phyloP scores from a whole-genome alignment of 2,329 filamentous ascomycete genomes.

The Beauveria sp. region DNA sequence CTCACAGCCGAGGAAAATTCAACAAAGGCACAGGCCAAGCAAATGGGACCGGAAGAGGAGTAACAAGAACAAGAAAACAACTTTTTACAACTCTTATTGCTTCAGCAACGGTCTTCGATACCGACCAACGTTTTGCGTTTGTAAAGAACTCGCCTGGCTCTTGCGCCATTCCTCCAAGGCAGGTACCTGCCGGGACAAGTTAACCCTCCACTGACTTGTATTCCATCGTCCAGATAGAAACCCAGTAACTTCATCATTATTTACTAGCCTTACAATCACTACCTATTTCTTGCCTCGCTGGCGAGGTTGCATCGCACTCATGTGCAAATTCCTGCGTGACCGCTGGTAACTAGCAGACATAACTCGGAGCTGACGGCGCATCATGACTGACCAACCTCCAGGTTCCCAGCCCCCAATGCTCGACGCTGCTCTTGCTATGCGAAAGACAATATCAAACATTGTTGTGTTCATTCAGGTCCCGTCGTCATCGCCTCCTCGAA shows the following conservation, averaged over 20 bases:
- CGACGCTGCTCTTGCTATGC: background rate
- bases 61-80: no score
- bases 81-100: no score
- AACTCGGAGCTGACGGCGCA: background rate
- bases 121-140: background rate
- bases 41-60: no score
- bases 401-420: background rate
- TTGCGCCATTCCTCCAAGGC: background rate
- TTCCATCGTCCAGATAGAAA: background rate
- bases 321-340: background rate
- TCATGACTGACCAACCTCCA: background rate
- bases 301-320: conserved; percentile 1
- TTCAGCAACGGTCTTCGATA: no score
- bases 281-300: background rate
- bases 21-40: no score
- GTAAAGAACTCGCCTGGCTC: background rate
- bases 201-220: background rate
- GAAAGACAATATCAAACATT: background rate
- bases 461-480: background rate
- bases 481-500: background rate
- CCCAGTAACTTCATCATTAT: no score
- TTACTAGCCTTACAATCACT: background rate
- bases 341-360: background rate
- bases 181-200: background rate
- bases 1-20: no score